Conservation (phyloP, 139 green algal genomes). For the Mesostigma viride region DNA sequence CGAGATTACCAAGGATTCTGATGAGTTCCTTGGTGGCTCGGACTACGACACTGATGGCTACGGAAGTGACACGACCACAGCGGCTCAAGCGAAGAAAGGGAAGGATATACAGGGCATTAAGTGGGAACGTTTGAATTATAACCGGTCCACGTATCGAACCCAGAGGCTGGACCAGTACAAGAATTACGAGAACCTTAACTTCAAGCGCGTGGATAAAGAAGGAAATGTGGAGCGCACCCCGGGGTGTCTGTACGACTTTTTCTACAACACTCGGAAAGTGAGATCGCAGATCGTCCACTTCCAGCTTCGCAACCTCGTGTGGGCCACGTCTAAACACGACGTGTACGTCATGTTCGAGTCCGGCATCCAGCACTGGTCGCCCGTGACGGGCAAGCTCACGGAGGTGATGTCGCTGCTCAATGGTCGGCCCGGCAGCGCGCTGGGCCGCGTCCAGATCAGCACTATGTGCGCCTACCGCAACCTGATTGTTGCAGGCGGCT, state of each 20-base stretch:
- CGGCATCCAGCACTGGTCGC: slow-evolving; percentile 59
- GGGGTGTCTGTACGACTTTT: slow-evolving; percentile 42
- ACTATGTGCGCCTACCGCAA: slow-evolving; percentile 57
- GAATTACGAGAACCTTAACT: slow-evolving; percentile 76
- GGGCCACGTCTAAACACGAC: slow-evolving; percentile 63
- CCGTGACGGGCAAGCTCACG: slow-evolving; percentile 12
- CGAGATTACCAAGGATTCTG: too few relatives aligned
- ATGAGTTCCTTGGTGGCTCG: too few relatives aligned
- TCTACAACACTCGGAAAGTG: slow-evolving; percentile 56
- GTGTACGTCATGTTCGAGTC: slow-evolving; percentile 61
- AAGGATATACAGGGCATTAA: slow-evolving; percentile 58
- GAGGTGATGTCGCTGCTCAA: slow-evolving; percentile 20
- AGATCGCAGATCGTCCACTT: slow-evolving; percentile 73
- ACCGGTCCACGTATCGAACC: slow-evolving; percentile 49
- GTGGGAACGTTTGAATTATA: slow-evolving; percentile 69
- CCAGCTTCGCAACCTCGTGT: slow-evolving; percentile 85
- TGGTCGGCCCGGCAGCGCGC: not conserved
- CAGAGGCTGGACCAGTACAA: slow-evolving; percentile 53
- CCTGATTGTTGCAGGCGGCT: slow-evolving; percentile 67
- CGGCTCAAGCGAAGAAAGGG: slow-evolving; percentile 15
- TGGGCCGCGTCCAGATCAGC: slow-evolving; percentile 54
- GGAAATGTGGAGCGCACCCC: not conserved
- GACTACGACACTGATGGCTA: too few relatives aligned
- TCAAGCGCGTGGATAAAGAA: slow-evolving; percentile 25
- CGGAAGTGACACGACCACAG: slow-evolving; percentile 24